phyloP scores from a whole-genome alignment of 2,329 filamentous ascomycete genomes.

The Aspergillus unguis region DNA sequence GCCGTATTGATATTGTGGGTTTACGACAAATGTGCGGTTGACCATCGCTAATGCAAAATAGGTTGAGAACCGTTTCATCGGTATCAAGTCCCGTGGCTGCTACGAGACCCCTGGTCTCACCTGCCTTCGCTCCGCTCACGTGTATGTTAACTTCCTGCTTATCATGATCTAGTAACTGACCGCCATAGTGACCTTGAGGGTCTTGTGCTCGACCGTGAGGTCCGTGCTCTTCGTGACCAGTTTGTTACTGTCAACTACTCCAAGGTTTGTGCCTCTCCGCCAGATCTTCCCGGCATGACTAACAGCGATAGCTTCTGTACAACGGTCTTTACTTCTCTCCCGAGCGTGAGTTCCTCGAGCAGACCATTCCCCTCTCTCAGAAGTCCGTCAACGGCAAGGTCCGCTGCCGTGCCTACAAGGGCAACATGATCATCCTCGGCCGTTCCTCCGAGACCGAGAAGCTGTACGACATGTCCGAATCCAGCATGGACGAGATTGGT shows the following conservation, averaged over 20 bases:
- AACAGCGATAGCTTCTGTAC: slow-evolving; percentile 12
- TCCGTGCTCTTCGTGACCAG: slow-evolving; percentile 67
- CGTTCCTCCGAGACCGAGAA: slow-evolving; percentile 64
- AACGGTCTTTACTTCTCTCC: slow-evolving; percentile 59
- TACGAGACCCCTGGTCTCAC: slow-evolving; percentile 57
- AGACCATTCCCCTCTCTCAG: slow-evolving; percentile 59
- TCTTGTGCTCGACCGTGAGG: slow-evolving; percentile 65
- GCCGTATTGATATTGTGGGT: slow-evolving; percentile 69
- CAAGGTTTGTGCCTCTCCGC: slow-evolving; percentile 47
- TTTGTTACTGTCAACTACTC: slow-evolving; percentile 65
- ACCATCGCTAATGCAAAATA: background rate
- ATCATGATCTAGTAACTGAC: slow-evolving; percentile 12
- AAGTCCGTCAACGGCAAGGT: slow-evolving; percentile 60
- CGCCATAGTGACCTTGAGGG: slow-evolving; percentile 35
- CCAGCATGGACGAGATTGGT: slow-evolving; percentile 67
- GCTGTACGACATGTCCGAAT: slow-evolving; percentile 64
- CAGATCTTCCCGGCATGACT: slow-evolving; percentile 1
- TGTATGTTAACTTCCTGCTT: slow-evolving; percentile 26
- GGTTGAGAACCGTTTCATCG: slow-evolving; percentile 74
- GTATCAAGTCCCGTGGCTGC: slow-evolving; percentile 76
- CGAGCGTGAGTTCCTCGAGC: slow-evolving; percentile 68
- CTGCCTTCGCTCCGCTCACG: slow-evolving; percentile 33
- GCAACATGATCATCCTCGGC: slow-evolving; percentile 51
- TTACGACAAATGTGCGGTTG: background rate
- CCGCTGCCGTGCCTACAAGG: slow-evolving; percentile 65